Conservation (phyloP, 257 asterid genomes). For the Nicotiana tabacum region DNA sequence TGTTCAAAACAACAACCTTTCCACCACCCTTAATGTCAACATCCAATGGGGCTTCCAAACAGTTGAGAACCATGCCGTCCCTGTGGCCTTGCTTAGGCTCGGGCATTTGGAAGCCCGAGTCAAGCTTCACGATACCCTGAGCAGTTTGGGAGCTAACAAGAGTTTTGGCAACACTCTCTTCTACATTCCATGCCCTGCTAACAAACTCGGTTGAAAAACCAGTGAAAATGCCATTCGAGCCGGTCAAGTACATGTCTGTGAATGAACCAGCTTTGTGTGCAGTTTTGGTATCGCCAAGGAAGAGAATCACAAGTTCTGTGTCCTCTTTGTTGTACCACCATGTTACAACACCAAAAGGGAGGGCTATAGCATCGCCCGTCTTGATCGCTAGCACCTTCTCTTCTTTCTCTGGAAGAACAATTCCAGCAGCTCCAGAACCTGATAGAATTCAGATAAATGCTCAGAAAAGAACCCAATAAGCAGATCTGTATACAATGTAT, state of each 20-base stretch:
- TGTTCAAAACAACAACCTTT: slow-evolving; percentile 72
- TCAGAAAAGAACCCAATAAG: background rate
- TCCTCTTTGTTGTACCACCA: slow-evolving; percentile 92
- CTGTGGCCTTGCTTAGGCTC: slow-evolving; percentile 51
- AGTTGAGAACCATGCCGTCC: slow-evolving; percentile 59
- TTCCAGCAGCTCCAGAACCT: slow-evolving; percentile 81
- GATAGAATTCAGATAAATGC: background rate
- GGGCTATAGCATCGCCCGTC: slow-evolving; percentile 80
- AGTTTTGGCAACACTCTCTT: slow-evolving; percentile 45
- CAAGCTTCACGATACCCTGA: slow-evolving; percentile 54
- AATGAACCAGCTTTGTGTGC: slow-evolving; percentile 60
- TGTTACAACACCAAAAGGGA: slow-evolving; percentile 80
- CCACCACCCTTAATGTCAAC: slow-evolving; percentile 68
- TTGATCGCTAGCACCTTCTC: slow-evolving; percentile 79
- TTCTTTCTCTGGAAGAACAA: slow-evolving; percentile 78
- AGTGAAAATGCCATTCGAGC: slow-evolving; percentile 70
- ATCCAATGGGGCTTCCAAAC: slow-evolving; percentile 64
- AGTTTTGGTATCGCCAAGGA: slow-evolving; percentile 66
- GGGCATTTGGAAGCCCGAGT: slow-evolving; percentile 46
- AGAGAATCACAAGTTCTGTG: slow-evolving; percentile 60
- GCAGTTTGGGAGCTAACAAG: slow-evolving; percentile 45
- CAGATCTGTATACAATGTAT: background rate
- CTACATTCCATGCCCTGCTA: slow-evolving; percentile 59
- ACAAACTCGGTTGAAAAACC: slow-evolving; percentile 72
- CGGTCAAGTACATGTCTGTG: slow-evolving; percentile 63